Evolutionary conservation across 1,139 yeast genomes (phyloP).

Genomic region (Pichia sp.): DNA sequence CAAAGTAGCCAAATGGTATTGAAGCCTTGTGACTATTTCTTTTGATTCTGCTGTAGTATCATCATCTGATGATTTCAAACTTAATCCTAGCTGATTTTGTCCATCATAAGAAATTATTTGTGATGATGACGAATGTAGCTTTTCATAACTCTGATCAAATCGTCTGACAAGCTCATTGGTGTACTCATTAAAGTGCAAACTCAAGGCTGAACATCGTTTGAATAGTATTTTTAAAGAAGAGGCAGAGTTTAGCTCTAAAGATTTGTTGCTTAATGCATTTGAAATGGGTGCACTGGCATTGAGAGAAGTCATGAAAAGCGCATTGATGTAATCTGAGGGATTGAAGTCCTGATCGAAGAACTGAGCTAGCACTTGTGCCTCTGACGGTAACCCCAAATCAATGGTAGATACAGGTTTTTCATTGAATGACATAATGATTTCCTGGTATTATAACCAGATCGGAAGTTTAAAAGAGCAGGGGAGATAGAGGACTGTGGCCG

Average conservation of each 20-base stretch:
- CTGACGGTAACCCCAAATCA: slow-evolving; percentile 18
- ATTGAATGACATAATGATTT: slow-evolving; percentile 1
- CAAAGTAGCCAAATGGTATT: slow-evolving; percentile 58
- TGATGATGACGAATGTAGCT: slow-evolving; percentile 39
- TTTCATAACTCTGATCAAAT: slow-evolving; percentile 44
- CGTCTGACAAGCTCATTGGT: slow-evolving; percentile 52
- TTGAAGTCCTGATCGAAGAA: slow-evolving; percentile 47
- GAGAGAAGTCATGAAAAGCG: slow-evolving; percentile 36
- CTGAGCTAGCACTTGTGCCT: slow-evolving; percentile 38
- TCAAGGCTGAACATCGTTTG: slow-evolving; percentile 38
- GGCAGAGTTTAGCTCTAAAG: slow-evolving; percentile 27
- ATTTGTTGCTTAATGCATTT: slow-evolving; percentile 18
- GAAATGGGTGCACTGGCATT: slow-evolving; percentile 4
- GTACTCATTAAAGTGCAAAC: slow-evolving; percentile 59
- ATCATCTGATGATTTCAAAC: not conserved
- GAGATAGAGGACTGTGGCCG: too few species aligned
- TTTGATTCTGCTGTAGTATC: slow-evolving; percentile 13
- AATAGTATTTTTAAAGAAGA: slow-evolving; percentile 34
- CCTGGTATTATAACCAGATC: not conserved
- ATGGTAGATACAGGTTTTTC: slow-evolving; percentile 1
- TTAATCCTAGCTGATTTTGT: not conserved
- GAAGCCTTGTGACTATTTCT: slow-evolving; percentile 47
- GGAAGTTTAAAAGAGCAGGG: too few species aligned
- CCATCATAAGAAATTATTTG: slow-evolving; percentile 36
- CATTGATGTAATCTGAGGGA: slow-evolving; percentile 47